Evolutionary conservation across 1,284 basidiomycete species (phyloP).

Genomic region (Serendipita sp.): DNA sequence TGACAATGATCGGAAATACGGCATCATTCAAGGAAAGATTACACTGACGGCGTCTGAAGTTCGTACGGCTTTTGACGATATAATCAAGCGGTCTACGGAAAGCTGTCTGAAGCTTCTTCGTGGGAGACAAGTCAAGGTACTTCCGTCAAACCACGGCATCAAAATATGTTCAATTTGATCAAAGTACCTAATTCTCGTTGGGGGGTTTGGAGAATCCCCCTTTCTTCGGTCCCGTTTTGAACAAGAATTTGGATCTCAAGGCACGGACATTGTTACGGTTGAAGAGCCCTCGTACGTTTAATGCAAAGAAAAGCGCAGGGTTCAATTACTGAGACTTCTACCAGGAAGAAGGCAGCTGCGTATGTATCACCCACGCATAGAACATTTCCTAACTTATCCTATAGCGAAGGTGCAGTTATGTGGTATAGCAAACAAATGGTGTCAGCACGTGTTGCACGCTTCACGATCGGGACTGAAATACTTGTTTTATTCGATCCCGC

Average conservation of each 20-base stretch:
- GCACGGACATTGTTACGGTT: not conserved
- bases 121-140: not conserved
- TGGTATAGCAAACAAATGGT: slow-evolving; percentile 5
- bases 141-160: too few species aligned
- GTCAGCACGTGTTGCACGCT: not conserved
- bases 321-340: too few species aligned
- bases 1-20: slow-evolving; percentile 6
- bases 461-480: not conserved
- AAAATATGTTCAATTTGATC: not conserved
- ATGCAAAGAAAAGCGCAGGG: too few species aligned
- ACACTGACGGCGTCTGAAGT: not conserved
- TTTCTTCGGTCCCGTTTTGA: not conserved
- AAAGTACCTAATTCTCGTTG: not conserved
- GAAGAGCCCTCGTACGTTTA: not conserved
- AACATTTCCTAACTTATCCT: not conserved
- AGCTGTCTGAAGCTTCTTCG: not conserved
- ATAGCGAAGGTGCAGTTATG: not conserved
- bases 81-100: not conserved
- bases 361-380: not conserved
- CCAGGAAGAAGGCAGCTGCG: slow-evolving; percentile 5
- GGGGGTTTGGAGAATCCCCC: slow-evolving; percentile 5
- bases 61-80: not conserved
- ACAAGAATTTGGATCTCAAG: not conserved
- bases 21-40: not conserved
- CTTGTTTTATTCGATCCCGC: not conserved